phyloP scores from a whole-genome alignment of 2,329 filamentous ascomycete genomes.

The Pseudocercospora macadamiae region DNA sequence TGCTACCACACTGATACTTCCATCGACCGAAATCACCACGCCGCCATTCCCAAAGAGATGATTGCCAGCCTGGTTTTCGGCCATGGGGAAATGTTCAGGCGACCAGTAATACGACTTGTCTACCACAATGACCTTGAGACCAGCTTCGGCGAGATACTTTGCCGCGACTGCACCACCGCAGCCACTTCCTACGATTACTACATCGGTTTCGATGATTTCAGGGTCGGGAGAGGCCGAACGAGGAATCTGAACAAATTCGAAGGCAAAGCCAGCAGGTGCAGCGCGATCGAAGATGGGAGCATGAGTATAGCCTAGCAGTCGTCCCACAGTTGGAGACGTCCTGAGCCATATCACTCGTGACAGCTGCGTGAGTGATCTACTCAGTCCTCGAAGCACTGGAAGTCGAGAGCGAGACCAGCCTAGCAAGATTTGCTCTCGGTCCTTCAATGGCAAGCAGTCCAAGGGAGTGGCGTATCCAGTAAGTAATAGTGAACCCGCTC shows the following conservation, averaged over 20 bases:
- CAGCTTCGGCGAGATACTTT: constrained; percentile 77
- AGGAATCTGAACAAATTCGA: constrained; percentile 64
- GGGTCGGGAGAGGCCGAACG: constrained; percentile 43
- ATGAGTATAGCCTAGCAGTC: constrained; percentile 62
- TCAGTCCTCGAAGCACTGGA: constrained; percentile 57
- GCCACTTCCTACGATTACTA: constrained; percentile 84
- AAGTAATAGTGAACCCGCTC: constrained; percentile 64
- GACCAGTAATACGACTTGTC: constrained; percentile 81
- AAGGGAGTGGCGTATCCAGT: constrained; percentile 69
- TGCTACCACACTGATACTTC: constrained; percentile 61
- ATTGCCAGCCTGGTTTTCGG: constrained; percentile 59
- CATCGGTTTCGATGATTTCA: constrained; percentile 72
- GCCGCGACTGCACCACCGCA: constrained; percentile 83
- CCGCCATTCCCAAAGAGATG: constrained; percentile 74
- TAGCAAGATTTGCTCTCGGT: constrained; percentile 65
- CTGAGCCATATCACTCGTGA: constrained; percentile 60
- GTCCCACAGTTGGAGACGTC: constrained; percentile 58
- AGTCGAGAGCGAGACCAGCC: constrained; percentile 65
- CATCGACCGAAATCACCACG: constrained; percentile 55
- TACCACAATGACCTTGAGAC: constrained; percentile 74
- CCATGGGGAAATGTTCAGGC: constrained; percentile 74
- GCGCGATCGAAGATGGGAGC: constrained; percentile 59
- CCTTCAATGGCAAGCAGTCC: constrained; percentile 61
- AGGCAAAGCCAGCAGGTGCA: constrained; percentile 55
- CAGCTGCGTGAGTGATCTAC: constrained; percentile 59